Percentiles rank a stretch among this genome's conserved stretches.
Conservation (phyloP, 2,329 filamentous ascomycete species). For the Drechmeria coniospora region DNA sequence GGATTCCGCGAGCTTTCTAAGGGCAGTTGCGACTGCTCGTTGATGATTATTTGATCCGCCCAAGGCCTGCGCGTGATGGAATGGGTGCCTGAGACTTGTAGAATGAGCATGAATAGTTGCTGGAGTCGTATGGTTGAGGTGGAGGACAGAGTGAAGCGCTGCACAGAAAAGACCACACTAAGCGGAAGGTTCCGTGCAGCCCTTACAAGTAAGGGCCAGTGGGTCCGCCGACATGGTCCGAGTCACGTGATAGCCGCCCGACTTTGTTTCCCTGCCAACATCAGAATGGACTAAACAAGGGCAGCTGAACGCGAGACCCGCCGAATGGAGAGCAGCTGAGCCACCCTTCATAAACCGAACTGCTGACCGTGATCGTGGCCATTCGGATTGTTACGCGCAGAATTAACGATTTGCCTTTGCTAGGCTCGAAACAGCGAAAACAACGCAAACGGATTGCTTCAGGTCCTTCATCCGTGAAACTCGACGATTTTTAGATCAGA, state of each 20-base stretch:
- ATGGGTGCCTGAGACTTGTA: conserved; percentile 1
- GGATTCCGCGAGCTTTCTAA: conserved; percentile 1
- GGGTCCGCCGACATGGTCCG: conserved; percentile 4
- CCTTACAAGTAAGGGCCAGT: conserved; percentile 7
- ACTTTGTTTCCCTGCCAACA: conserved; percentile 8
- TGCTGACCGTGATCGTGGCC: too few species aligned
- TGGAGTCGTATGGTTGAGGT: conserved; percentile 4
- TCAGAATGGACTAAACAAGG: background rate
- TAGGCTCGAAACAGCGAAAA: too few species aligned
- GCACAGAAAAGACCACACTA: conserved; percentile 14
- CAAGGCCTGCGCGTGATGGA: conserved; percentile 1
- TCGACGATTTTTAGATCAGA: too few species aligned
- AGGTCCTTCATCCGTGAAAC: too few species aligned
- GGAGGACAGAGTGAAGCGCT: conserved; percentile 13
- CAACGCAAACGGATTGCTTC: too few species aligned
- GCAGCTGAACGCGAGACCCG: too few species aligned
- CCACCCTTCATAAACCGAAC: too few species aligned
- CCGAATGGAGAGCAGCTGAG: too few species aligned
- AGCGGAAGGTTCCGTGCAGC: conserved; percentile 14
- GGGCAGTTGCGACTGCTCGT: background rate
- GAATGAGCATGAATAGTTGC: too few species aligned
- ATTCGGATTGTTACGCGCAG: too few species aligned
- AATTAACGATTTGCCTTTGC: too few species aligned
- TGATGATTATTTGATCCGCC: background rate
- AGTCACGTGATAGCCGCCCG: conserved; percentile 11